Base-by-base conservation (phyloP, 2,329 filamentous ascomycete species). In the Exophiala phaeomuriformis region DNA sequence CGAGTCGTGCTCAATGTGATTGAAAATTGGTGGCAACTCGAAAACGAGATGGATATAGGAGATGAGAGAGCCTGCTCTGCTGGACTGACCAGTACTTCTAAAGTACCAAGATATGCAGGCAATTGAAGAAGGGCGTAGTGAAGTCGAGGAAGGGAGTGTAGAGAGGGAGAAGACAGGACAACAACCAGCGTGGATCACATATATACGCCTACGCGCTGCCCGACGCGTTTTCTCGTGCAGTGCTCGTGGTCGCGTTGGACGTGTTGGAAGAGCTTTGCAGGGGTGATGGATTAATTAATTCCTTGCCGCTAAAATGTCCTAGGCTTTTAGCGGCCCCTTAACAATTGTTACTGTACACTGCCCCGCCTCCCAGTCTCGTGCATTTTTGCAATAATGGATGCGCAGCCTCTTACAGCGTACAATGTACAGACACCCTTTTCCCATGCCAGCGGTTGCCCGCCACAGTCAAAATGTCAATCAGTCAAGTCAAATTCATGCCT, bases 51-150 rank as follows among this genome's bases (percentile, higher is more conserved):
- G 30, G 40, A 27, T 36, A 35, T 4, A 33, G 30, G 42, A 39
- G 39, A 52, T 29, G 8, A 30, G 33, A 36, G 40, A 51, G 48
- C 51, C 48, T 50, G 47, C 45, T 49, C 52, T 49, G 47, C 50
- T 41, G 37, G 33, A 28, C 49, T 29, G 10, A 49, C 46, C 36
- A 42, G 29, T 41, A 47, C 51, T 39, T 29, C 45, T 19, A 42
- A 39, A 52, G 52, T 42, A 51, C 46, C 44, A 32, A 57, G 50
- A 55, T 48, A 57, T 43, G 49, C 55, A 57, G 55, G 55, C 44
- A 57, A 41, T 27, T 36, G 7, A 27, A 28, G 31, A 47, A 19
- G 32, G 37, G 19, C 37, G 51, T 43, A 35, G 46, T 36, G 48
- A 30, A 41, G 37, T 33, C 35, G 31, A 49, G 43, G 41, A 50